These are phyloP conservation scores for Paramecium sonneborni DNA, from an alignment of 73 alveolate genomes.

Conservation along the genomic window DNA sequence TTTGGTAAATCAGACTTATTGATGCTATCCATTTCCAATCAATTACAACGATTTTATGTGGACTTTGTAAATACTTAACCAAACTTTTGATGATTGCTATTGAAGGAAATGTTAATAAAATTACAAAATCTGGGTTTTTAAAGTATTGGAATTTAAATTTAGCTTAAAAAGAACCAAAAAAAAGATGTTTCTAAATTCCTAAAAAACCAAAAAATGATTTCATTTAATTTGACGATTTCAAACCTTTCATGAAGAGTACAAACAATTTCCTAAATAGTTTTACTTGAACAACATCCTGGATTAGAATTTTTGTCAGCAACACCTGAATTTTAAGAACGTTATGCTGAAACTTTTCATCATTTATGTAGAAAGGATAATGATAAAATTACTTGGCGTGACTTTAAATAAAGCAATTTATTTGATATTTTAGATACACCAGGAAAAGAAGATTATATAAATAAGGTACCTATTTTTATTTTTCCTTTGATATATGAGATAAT, in stretches of 20 bases:
- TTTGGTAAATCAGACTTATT: slow-evolving; percentile 40
- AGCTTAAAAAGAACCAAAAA: slow-evolving; percentile 75
- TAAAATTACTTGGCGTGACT: slow-evolving; percentile 88
- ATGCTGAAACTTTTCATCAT: slow-evolving; percentile 92
- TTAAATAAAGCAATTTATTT: slow-evolving; percentile 88
- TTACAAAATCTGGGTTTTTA: slow-evolving; percentile 80
- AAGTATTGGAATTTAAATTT: slow-evolving; percentile 85
- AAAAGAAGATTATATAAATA: slow-evolving; percentile 73
- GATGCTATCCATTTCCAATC: slow-evolving; percentile 30
- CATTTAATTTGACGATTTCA: slow-evolving; percentile 89
- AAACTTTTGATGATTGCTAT: slow-evolving; percentile 74
- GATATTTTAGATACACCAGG: slow-evolving; percentile 80
- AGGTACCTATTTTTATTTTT: not conserved
- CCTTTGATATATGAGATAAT: slow-evolving; percentile 82
- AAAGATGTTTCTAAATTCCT: slow-evolving; percentile 83
- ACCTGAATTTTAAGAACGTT: slow-evolving; percentile 98
- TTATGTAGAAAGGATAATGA: slow-evolving; percentile 95
- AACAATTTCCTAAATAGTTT: slow-evolving; percentile 32
- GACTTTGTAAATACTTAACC: slow-evolving; percentile 85
- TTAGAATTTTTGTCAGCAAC: slow-evolving; percentile 97
- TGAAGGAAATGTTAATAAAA: slow-evolving; percentile 80
- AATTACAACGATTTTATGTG: slow-evolving; percentile 79
- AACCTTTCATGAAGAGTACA: slow-evolving; percentile 87
- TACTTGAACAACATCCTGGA: slow-evolving; percentile 97
- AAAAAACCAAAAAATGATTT: slow-evolving; percentile 82